These are phyloP conservation scores for Magnaporthales sp. DNA, from an alignment of 2,329 filamentous ascomycete genomes.

Conservation along the genomic window DNA sequence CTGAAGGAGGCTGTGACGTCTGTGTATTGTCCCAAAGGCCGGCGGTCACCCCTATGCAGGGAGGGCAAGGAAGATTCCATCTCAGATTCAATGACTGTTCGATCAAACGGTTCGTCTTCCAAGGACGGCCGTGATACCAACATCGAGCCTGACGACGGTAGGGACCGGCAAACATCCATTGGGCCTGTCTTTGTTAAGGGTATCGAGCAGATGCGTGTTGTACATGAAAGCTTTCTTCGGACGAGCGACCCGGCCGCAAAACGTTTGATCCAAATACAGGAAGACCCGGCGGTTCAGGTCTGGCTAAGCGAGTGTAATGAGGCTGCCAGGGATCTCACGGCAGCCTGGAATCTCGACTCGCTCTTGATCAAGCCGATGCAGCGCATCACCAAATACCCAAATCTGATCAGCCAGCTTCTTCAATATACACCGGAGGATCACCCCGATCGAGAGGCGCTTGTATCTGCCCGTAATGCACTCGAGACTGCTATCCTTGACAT, in stretches of 20 bases:
- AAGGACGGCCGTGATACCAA: slow-evolving; percentile 19
- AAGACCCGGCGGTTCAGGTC: slow-evolving; percentile 58
- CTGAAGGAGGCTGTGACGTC: slow-evolving; percentile 73
- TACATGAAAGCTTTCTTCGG: slow-evolving; percentile 54
- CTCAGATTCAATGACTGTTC: slow-evolving; percentile 21
- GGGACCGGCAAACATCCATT: slow-evolving; percentile 42
- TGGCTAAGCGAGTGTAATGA: slow-evolving; percentile 93
- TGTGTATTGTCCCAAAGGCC: slow-evolving; percentile 61
- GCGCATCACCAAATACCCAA: slow-evolving; percentile 85
- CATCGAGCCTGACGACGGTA: slow-evolving; percentile 38
- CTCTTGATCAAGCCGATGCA: slow-evolving; percentile 97
- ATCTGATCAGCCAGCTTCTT: slow-evolving; percentile 72
- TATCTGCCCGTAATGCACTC: slow-evolving; percentile 39
- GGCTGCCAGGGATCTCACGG: slow-evolving; percentile 84
- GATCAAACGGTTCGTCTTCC: slow-evolving; percentile 22
- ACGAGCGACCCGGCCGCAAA: slow-evolving; percentile 56
- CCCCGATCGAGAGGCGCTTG: slow-evolving; percentile 65
- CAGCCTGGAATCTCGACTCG: slow-evolving; percentile 90
- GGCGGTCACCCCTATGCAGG: slow-evolving; percentile 30
- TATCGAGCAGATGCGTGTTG: slow-evolving; percentile 50
- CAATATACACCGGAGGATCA: slow-evolving; percentile 74
- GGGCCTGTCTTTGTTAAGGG: slow-evolving; percentile 47
- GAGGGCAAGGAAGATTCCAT: slow-evolving; percentile 23
- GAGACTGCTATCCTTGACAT: slow-evolving; percentile 73
- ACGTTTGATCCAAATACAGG: slow-evolving; percentile 52